Evolutionary conservation across 2,329 filamentous ascomycete species (phyloP), one percentile per base, ranked within the genome.

Genomic region (Neonectria hederae): DNA sequence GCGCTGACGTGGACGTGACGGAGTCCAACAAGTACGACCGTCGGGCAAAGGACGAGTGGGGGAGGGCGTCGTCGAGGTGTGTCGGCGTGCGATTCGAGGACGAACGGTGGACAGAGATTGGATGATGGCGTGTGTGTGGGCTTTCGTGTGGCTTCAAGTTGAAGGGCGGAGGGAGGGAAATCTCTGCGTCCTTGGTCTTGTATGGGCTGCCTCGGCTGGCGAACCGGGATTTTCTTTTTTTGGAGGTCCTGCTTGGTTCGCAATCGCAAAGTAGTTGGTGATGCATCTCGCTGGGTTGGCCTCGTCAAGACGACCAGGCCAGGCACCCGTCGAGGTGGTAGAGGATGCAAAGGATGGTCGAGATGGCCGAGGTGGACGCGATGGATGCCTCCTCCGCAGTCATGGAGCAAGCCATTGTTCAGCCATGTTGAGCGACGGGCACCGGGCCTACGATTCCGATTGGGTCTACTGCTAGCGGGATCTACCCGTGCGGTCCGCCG

Each of bases 1-100:
- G 59, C 54, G 54, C 68, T 71, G 68, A 72, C 70, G 67, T 72
- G 70, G 59, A 65, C 63, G 57, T 69, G 67, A 69, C 68, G 62
- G 55, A 54, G 43, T 56, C 62, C 59, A 67, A 59, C 51, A 30
- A 53, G 54, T 45, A 30, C 32, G 40, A 43, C 30, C 45, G 43
- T 28, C 32, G 22, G 42, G 26, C 38, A 35, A 54, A 24, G 35
- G 48, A 61, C 26, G 38, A 42, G 56, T 52, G 52, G 30, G 46
- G 38, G 43, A 9, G 22, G 32, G 30, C 5, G 32, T 21, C 24
- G 19, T 45, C 53, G 53, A 48, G 57, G 46, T 65, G 52, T 65
- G 62, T 62, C 49, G 57, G 48, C 53, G 22, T 42, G 38, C 32
- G 14, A 61, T 53, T 54, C 49, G 51, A 63, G 45, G 40, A 55